Base-by-base conservation (phyloP, 345 rosid species). In the Ceriops tagal region DNA sequence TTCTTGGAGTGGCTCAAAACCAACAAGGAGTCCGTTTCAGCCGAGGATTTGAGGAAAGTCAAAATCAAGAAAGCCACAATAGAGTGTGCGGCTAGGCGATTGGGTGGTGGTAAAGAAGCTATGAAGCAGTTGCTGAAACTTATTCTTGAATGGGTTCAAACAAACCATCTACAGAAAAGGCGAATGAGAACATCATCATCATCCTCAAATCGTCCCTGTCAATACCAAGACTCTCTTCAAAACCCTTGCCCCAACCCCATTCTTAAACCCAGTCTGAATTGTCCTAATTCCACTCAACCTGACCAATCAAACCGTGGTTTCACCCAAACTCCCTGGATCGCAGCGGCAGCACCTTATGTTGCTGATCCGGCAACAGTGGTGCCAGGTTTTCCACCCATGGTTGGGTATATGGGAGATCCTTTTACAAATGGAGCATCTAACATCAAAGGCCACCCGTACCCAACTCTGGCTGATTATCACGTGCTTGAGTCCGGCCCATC, bases 91-190 rank as follows among this genome's bases (percentile, higher is more conserved):
- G 93, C 99, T 0, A 79, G 72, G 77, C 87, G 96, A 55, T 70
- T 96, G 24, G 99, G 99, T 9, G 98, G 99, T 21, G 99, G 99
- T 3, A 88, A 83, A 71, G 96, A 86, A 71, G 99, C 88, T 5
- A 92, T 90, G 99, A 96, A 92, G 69, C 91, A 96, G 80, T 83
- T 96, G 60, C 73, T 96, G 80, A 92, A 90, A 76, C 88, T 96
- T 47, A 88, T 96, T 61, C 99, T 96, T 63, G 93, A 92, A 78
- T 96, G 99, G 99, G 99, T 96, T 4, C 92, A 92, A 79, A 88
- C 87, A 1, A 92, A 89, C 73, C 96, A 90, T 69, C 91, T 92
- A 56, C 93, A 87, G 24, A 86, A 67, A 61, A 83, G 93, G 67
- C 82, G 85, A 4, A 15, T 71, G 31, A 77, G 65, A 53, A 87